Conservation (phyloP, 2,329 filamentous ascomycete species). For the Aspergillus pseudotamarii region DNA sequence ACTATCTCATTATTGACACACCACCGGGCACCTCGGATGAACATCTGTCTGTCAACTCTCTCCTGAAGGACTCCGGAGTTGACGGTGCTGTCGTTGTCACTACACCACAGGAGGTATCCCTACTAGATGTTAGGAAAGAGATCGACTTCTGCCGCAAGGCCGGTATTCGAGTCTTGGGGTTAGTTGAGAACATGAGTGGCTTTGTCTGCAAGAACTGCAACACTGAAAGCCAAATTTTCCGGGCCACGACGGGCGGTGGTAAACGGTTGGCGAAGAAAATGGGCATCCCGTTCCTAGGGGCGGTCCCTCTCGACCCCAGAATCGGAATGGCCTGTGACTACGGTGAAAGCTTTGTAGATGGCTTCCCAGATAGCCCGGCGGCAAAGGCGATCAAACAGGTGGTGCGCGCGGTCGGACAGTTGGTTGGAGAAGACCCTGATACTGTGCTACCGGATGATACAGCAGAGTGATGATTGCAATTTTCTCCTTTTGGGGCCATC, state of each 20-base stretch:
- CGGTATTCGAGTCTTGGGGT: constrained; percentile 80
- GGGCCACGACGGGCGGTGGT: constrained; percentile 86
- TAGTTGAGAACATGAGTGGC: constrained; percentile 97
- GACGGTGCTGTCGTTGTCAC: constrained; percentile 92
- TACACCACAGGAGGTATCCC: constrained; percentile 89
- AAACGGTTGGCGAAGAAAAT: constrained; percentile 79
- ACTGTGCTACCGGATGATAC: constrained; percentile 45
- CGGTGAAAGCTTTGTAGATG: constrained; percentile 95
- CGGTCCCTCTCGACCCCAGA: constrained; percentile 86
- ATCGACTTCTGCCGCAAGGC: constrained; percentile 98
- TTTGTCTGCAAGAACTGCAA: constrained; percentile 95
- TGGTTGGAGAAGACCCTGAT: constrained; percentile 66
- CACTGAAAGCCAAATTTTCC: constrained; percentile 80
- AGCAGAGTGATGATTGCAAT: constrained; percentile 24
- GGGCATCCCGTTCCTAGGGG: constrained; percentile 82
- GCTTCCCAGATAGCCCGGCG: constrained; percentile 89
- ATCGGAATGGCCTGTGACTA: constrained; percentile 97
- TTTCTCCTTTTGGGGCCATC: constrained; percentile 10
- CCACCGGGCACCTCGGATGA: constrained; percentile 95
- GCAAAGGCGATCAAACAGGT: constrained; percentile 80
- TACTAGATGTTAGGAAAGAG: constrained; percentile 94
- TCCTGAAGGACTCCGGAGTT: constrained; percentile 86
- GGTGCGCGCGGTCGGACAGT: constrained; percentile 69
- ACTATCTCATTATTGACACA: constrained; percentile 91
- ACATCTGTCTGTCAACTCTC: constrained; percentile 89